These are phyloP conservation scores for Paraphaeosphaeria sporulosa DNA, from an alignment of 2,329 filamentous ascomycete species.

Conservation along the genomic window DNA sequence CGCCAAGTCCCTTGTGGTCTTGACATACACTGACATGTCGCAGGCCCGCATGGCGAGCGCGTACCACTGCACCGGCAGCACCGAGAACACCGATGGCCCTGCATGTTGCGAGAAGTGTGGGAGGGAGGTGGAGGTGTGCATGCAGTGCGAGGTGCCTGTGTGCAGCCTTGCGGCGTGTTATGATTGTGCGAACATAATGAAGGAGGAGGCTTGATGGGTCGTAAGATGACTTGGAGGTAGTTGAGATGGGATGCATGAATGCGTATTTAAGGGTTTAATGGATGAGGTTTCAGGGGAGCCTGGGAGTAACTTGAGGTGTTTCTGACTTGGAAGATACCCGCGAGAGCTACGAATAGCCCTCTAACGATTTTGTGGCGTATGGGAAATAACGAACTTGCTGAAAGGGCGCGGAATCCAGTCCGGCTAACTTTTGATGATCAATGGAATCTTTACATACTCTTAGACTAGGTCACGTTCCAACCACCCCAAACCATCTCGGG, in stretches of 20 bases:
- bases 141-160: not conserved
- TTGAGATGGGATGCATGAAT: not conserved
- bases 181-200: not conserved
- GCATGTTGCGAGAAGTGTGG: constrained; percentile 31
- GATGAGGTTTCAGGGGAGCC: too few species aligned
- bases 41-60: constrained; percentile 19
- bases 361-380: too few species aligned
- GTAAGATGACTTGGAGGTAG: not conserved
- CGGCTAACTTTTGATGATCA: too few species aligned
- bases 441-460: too few species aligned
- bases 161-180: not conserved
- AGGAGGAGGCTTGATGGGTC: not conserved
- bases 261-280: too few species aligned
- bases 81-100: constrained; percentile 27
- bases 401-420: too few species aligned
- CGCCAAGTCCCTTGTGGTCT: not conserved
- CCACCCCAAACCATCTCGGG: too few species aligned
- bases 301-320: too few species aligned
- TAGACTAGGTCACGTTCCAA: too few species aligned
- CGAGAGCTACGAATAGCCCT: too few species aligned
- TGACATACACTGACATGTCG: not conserved
- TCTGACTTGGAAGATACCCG: too few species aligned
- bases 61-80: constrained; percentile 23
- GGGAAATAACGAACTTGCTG: too few species aligned
- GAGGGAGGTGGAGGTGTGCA: constrained; percentile 21